phyloP scores from a whole-genome alignment of 805 yeast genomes.

The Millerago galiae region DNA sequence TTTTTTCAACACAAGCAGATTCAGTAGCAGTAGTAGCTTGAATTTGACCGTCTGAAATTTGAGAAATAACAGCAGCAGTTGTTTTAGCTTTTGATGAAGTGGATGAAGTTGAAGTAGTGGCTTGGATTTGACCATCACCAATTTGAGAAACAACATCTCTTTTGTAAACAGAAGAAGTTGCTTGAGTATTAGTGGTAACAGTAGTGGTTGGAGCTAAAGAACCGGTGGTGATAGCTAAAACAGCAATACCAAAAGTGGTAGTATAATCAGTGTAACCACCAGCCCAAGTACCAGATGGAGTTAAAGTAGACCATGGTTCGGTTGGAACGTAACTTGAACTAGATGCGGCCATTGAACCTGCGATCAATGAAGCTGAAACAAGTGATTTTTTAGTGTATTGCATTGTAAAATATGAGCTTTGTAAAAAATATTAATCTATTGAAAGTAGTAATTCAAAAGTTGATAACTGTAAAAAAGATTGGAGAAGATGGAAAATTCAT shows the following conservation, averaged over 20 bases:
- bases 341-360: slow-evolving; percentile 45
- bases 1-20: not conserved
- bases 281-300: slow-evolving; percentile 30
- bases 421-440: not conserved
- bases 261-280: slow-evolving; percentile 32
- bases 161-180: slow-evolving; percentile 3
- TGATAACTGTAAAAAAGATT: not conserved
- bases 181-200: slow-evolving; percentile 9
- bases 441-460: not conserved
- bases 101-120: slow-evolving; percentile 16
- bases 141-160: slow-evolving; percentile 18
- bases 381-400: slow-evolving; percentile 35
- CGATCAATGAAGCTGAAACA: slow-evolving; percentile 40
- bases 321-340: slow-evolving; percentile 46
- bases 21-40: slow-evolving; percentile 20
- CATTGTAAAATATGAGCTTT: slow-evolving; percentile 23
- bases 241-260: slow-evolving; percentile 38
- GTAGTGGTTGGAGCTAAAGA: slow-evolving; percentile 18
- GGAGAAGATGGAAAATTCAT: not conserved
- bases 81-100: slow-evolving; percentile 8
- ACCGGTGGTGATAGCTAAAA: slow-evolving; percentile 28
- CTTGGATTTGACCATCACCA: slow-evolving; percentile 29
- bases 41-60: slow-evolving; percentile 27
- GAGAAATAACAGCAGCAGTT: slow-evolving; percentile 20
- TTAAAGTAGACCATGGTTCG: slow-evolving; percentile 40